These are phyloP conservation scores for Dictyostelium brefeldianum DNA, from an alignment of 78 protist species.

Conservation along the genomic window DNA sequence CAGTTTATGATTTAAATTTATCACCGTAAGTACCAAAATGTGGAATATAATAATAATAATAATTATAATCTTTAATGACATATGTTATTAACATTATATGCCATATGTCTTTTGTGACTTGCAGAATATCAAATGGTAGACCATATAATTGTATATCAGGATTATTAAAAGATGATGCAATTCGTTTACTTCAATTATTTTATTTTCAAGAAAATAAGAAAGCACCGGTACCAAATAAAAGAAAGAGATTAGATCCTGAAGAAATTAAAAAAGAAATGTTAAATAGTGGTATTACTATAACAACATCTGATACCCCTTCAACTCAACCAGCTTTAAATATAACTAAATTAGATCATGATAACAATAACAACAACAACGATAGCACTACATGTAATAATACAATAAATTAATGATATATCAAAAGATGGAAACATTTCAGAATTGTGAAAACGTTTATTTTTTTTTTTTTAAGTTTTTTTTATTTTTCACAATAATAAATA, in stretches of 20 bases:
- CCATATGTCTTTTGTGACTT: not conserved
- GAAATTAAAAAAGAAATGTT: slow-evolving; percentile 8
- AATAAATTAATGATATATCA: not conserved
- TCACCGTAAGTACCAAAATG: not conserved
- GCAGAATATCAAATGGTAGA: slow-evolving; percentile 22
- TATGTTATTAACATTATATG: not conserved
- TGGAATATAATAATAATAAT: no score
- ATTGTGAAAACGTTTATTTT: no score
- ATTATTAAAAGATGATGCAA: slow-evolving; percentile 42
- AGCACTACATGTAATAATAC: not conserved
- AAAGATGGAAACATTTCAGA: no score
- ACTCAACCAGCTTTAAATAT: slow-evolving; percentile 1
- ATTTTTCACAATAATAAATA: no score
- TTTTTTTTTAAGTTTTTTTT: no score
- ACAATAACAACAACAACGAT: not conserved
- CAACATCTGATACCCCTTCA: not conserved
- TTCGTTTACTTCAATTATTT: slow-evolving; percentile 59
- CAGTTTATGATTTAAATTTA: slow-evolving; percentile 26
- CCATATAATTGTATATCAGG: slow-evolving; percentile 61
- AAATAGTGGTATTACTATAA: not conserved
- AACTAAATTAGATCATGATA: not conserved
- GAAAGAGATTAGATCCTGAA: slow-evolving; percentile 65
- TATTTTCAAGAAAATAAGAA: slow-evolving; percentile 69
- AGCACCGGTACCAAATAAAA: slow-evolving; percentile 78
- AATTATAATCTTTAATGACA: not conserved